Evolutionary conservation across 495 filamentous ascomycete genomes (phyloP).

Genomic region (Aspergillus heteromorphus): DNA sequence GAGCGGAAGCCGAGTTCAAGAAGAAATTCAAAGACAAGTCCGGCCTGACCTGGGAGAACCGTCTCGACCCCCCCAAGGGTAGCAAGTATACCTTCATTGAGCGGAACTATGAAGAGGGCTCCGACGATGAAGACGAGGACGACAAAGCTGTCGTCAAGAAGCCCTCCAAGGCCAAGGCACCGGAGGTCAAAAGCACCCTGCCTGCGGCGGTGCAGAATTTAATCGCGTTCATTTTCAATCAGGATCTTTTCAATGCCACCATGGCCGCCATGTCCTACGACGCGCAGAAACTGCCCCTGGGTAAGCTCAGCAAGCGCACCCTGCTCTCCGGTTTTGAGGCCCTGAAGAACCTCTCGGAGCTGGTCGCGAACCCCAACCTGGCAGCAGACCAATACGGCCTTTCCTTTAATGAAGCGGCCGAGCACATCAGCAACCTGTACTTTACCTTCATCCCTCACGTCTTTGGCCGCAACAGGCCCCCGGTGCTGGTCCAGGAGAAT

Average conservation of each 20-base stretch:
- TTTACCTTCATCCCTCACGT: slow-evolving; percentile 78
- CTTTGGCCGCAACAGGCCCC: slow-evolving; percentile 69
- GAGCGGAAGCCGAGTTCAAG: slow-evolving; percentile 53
- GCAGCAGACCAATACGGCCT: slow-evolving; percentile 43
- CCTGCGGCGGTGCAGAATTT: slow-evolving; percentile 54
- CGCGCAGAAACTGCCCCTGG: slow-evolving; percentile 70
- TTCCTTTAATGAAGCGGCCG: slow-evolving; percentile 36
- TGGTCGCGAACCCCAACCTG: slow-evolving; percentile 48
- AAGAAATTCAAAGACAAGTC: slow-evolving; percentile 78
- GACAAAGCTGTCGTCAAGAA: slow-evolving; percentile 11
- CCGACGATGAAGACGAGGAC: slow-evolving; percentile 55
- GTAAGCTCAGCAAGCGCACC: slow-evolving; percentile 74
- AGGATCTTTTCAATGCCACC: slow-evolving; percentile 55
- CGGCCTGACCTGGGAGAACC: slow-evolving; percentile 61
- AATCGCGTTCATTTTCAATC: slow-evolving; percentile 80
- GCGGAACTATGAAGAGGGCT: slow-evolving; percentile 59
- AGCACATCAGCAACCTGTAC: slow-evolving; percentile 64
- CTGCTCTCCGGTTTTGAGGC: slow-evolving; percentile 64
- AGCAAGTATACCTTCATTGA: slow-evolving; percentile 77
- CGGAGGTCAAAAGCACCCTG: slow-evolving; percentile 48
- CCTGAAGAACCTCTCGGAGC: slow-evolving; percentile 65
- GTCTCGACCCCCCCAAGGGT: slow-evolving; percentile 51
- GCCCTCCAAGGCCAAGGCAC: slow-evolving; percentile 16
- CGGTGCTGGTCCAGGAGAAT: slow-evolving; percentile 48
- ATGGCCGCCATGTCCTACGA: slow-evolving; percentile 72